Evolutionary conservation across 2,329 filamentous ascomycete species (phyloP).

Genomic region (Orbilia ellipsospora): DNA sequence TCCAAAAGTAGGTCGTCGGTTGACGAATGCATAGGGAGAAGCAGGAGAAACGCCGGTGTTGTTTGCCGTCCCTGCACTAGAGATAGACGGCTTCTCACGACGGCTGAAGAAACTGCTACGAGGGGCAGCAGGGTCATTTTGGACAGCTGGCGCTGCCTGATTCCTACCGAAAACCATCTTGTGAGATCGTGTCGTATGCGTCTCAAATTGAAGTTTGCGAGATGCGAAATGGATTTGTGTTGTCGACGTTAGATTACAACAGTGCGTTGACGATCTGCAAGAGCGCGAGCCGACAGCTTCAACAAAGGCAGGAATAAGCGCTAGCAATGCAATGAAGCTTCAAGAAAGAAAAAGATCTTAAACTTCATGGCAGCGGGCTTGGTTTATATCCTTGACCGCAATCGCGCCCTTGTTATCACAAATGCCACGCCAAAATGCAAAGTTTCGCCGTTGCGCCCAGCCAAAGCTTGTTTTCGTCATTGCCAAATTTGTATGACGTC

Average conservation of each 20-base stretch:
- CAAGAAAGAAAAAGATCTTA: too few relatives aligned
- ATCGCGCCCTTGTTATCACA: neutral
- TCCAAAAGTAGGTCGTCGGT: constrained; percentile 70
- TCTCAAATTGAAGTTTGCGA: too few relatives aligned
- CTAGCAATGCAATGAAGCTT: too few relatives aligned
- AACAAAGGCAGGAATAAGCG: constrained; percentile 1
- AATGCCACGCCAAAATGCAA: neutral
- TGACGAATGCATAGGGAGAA: constrained; percentile 62
- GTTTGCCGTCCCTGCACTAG: constrained; percentile 31
- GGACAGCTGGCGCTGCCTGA: constrained; percentile 6
- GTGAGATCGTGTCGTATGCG: neutral
- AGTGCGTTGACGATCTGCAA: constrained; percentile 23
- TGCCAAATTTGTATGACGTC: constrained; percentile 30
- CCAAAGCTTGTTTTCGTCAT: constrained; percentile 47
- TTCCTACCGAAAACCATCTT: constrained; percentile 33
- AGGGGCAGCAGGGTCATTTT: constrained; percentile 19
- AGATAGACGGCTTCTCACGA: constrained; percentile 44
- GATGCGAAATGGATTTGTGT: constrained; percentile 4
- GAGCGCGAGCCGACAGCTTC: neutral
- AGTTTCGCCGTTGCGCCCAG: constrained; percentile 9
- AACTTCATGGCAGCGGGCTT: neutral
- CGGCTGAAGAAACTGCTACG: constrained; percentile 37
- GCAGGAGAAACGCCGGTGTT: constrained; percentile 29
- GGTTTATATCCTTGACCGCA: constrained; percentile 16
- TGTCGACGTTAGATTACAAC: constrained; percentile 27